These are phyloP conservation scores for Stachybotrys elegans DNA, from an alignment of 2,329 filamentous ascomycete species.

Conservation along the genomic window DNA sequence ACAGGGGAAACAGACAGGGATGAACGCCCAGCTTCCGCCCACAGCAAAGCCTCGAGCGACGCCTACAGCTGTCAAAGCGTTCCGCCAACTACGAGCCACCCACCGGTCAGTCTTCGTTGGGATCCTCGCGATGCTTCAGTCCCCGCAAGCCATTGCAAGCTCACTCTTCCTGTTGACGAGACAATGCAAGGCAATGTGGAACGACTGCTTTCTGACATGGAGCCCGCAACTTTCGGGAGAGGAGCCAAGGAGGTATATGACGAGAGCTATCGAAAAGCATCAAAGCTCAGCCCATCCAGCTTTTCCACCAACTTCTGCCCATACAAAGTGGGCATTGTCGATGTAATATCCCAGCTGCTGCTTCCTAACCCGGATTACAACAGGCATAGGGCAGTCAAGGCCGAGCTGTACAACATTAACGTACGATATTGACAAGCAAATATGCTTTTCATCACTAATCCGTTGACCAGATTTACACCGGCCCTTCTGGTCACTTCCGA, in stretches of 20 bases:
- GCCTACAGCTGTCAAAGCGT: too few species aligned
- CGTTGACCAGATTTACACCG: slow-evolving; percentile 42
- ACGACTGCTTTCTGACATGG: background rate
- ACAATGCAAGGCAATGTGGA: too few species aligned
- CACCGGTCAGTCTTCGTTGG: too few species aligned
- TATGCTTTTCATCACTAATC: background rate
- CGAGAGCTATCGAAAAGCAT: slow-evolving; percentile 46
- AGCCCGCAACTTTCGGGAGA: slow-evolving; percentile 44
- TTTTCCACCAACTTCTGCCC: slow-evolving; percentile 49
- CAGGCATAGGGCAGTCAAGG: slow-evolving; percentile 29
- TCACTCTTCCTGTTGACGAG: too few species aligned
- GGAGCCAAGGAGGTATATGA: slow-evolving; percentile 42
- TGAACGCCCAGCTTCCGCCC: too few species aligned
- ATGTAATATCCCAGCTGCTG: slow-evolving; percentile 41
- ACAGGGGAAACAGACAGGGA: too few species aligned
- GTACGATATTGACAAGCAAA: too few species aligned
- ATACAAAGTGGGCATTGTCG: slow-evolving; percentile 46
- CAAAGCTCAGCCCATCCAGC: slow-evolving; percentile 38
- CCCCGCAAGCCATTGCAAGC: too few species aligned
- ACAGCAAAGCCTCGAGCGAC: too few species aligned
- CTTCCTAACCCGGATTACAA: slow-evolving; percentile 24
- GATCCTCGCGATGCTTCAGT: too few species aligned
- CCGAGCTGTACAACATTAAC: slow-evolving; percentile 55
- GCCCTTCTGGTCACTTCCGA: slow-evolving; percentile 44
- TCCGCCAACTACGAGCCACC: too few species aligned